Conservation (phyloP, 306 rosid species). For the Cajanus cajan region DNA sequence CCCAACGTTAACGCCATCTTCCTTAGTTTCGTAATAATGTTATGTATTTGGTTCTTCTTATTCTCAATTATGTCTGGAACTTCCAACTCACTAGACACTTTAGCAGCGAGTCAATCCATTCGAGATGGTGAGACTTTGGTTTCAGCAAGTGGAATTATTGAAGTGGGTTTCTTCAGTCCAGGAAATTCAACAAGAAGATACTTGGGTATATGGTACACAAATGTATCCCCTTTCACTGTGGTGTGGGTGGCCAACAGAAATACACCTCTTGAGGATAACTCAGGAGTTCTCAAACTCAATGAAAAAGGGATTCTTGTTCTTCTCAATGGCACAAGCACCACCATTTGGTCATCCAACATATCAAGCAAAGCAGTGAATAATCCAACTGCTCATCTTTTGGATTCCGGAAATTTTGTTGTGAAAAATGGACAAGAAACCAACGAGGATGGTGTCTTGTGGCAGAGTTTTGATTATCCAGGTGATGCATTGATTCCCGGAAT, state of each 20-base stretch:
- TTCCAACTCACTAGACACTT: background rate
- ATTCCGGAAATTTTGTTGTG: slow-evolving; percentile 20
- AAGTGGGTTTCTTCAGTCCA: slow-evolving; percentile 28
- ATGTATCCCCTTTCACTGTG: background rate
- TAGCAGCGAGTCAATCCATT: background rate
- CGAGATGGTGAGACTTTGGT: slow-evolving; percentile 6
- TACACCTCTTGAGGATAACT: background rate
- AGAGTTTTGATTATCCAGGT: slow-evolving; percentile 18
- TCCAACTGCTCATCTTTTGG: background rate
- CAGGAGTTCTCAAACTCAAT: slow-evolving; percentile 1
- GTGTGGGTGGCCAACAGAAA: slow-evolving; percentile 35
- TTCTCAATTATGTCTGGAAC: no score
- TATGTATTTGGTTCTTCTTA: no score
- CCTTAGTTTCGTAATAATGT: no score
- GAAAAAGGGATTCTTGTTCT: background rate
- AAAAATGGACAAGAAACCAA: background rate
- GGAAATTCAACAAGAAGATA: background rate
- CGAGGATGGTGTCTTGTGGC: background rate
- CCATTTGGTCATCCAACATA: slow-evolving; percentile 19
- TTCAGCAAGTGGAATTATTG: background rate
- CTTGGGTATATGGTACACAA: slow-evolving; percentile 29
- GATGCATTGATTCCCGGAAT: background rate
- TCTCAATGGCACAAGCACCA: background rate
- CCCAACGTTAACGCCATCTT: no score
- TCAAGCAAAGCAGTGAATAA: background rate